These are phyloP conservation scores for Wickerhamomyces bisporus DNA, from an alignment of 805 yeast genomes.

Conservation along the genomic window DNA sequence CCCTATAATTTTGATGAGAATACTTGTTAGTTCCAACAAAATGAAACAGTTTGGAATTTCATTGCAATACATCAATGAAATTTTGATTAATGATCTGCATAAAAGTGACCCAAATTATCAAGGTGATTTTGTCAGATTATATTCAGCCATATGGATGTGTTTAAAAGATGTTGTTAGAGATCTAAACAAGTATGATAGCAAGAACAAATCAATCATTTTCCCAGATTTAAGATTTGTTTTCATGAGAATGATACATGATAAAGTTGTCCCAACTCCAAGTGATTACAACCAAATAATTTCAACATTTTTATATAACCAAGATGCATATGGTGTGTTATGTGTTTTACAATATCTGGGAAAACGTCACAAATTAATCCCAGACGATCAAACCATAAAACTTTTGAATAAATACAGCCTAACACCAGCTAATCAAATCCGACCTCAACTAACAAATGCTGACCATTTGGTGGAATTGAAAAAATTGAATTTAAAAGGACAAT, in stretches of 20 bases:
- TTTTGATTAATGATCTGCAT: constrained; percentile 19
- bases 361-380: constrained; percentile 12
- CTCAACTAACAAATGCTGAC: no score
- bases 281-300: constrained; percentile 18
- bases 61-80: constrained; percentile 28
- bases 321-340: constrained; percentile 16
- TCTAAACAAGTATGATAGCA: background rate
- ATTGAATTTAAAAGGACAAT: background rate
- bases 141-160: constrained; percentile 28
- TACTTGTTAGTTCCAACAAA: constrained; percentile 29
- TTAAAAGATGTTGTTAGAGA: constrained; percentile 17
- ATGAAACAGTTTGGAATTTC: constrained; percentile 27
- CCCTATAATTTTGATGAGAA: constrained; percentile 33
- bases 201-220: background rate
- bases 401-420: constrained; percentile 2
- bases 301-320: constrained; percentile 12
- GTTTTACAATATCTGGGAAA: constrained; percentile 20
- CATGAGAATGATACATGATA: constrained; percentile 22
- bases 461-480: constrained; percentile 1
- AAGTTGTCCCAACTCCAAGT: constrained; percentile 14
- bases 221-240: constrained; percentile 20
- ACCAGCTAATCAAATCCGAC: no score
- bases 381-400: constrained; percentile 3
- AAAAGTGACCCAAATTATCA: constrained; percentile 5
- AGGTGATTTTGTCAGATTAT: constrained; percentile 18